A percentile compares a stretch with the other conserved stretches of the same genome.
phyloP scores from a whole-genome alignment of 2,329 filamentous ascomycete genomes.

The Nigrospora oryzae region DNA sequence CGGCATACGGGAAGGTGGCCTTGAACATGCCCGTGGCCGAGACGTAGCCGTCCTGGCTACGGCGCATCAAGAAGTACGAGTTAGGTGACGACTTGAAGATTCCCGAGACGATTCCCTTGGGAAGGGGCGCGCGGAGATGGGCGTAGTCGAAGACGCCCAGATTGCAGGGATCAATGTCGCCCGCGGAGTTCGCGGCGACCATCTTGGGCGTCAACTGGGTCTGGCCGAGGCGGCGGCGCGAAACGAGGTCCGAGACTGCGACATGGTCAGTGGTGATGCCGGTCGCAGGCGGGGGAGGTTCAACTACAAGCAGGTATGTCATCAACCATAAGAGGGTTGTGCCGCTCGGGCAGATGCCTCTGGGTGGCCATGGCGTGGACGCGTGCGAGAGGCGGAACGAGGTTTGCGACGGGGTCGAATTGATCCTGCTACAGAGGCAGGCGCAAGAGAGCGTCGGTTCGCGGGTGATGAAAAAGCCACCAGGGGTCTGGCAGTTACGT shows the following conservation, averaged over 20 bases:
- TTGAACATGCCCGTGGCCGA: constrained; percentile 91
- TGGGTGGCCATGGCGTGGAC: constrained; percentile 24
- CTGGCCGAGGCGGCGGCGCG: constrained; percentile 82
- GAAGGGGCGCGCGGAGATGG: constrained; percentile 84
- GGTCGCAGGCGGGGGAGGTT: no score
- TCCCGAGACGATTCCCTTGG: constrained; percentile 83
- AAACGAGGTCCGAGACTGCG: constrained; percentile 64
- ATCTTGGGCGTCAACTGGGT: constrained; percentile 83
- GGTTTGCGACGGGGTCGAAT: background rate
- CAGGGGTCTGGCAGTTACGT: no score
- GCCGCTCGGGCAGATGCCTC: constrained; percentile 47
- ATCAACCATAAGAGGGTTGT: constrained; percentile 59
- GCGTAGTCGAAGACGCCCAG: constrained; percentile 91
- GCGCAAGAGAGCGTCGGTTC: no score
- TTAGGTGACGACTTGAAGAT: constrained; percentile 87
- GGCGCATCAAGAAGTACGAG: constrained; percentile 94
- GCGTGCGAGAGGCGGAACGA: background rate
- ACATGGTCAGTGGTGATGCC: constrained; percentile 8
- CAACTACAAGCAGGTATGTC: constrained; percentile 54
- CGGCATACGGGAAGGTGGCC: constrained; percentile 75
- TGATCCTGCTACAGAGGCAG: no score
- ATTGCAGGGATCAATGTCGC: constrained; percentile 63
- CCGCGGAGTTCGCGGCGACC: constrained; percentile 59
- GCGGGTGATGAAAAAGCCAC: no score
- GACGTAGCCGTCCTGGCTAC: constrained; percentile 75